Evolutionary conservation across 2,329 filamentous ascomycete species (phyloP), one percentile per base, ranked within the genome.

Genomic region (Claviceps fusiformis): DNA sequence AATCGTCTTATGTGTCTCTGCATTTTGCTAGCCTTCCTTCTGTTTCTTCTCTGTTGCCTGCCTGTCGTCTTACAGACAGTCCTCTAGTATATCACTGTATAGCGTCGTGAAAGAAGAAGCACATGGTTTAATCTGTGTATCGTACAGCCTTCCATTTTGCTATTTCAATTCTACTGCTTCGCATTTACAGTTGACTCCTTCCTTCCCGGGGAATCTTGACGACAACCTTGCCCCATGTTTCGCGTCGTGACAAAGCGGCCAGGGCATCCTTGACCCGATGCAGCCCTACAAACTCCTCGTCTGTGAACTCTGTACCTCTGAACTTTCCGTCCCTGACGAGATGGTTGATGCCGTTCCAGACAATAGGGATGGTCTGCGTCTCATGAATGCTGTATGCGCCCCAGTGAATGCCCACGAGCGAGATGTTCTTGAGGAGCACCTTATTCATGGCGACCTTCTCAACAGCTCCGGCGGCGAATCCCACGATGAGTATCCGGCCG

Each of bases 151-250:
- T n/a, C n/a, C n/a, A n/a, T n/a, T n/a, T n/a, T n/a, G n/a, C n/a
- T n/a, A n/a, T n/a, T n/a, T n/a, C n/a, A n/a, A n/a, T n/a, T n/a
- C n/a, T n/a, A n/a, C n/a, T n/a, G n/a, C n/a, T n/a, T n/a, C n/a
- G n/a, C n/a, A n/a, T n/a, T n/a, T 61, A 84, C 65, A 84, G 62
- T 68, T 79, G 81, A 62, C 76, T 80, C 59, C 76, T 73, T 7
- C 75, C 77, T 48, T 81, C 76, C 62, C 90, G 87, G 1, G 86
- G 83, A 46, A 97, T 76, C 71, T 89, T 89, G 24, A 96, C 85
- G 1, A 96, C 89, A 0, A 97, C 92, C 77, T 97, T 97, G 0
- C 92, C 92, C 92, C 92, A 97, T 1, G 90, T 95, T 52, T 86
- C 87, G 57, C 92, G 77, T 1, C 82, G 81, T 1, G 89, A 91